Percentiles rank a stretch among this genome's conserved stretches.
Conservation (phyloP, 2,329 filamentous ascomycete species). For the Colletotrichum neosansevieriae region DNA sequence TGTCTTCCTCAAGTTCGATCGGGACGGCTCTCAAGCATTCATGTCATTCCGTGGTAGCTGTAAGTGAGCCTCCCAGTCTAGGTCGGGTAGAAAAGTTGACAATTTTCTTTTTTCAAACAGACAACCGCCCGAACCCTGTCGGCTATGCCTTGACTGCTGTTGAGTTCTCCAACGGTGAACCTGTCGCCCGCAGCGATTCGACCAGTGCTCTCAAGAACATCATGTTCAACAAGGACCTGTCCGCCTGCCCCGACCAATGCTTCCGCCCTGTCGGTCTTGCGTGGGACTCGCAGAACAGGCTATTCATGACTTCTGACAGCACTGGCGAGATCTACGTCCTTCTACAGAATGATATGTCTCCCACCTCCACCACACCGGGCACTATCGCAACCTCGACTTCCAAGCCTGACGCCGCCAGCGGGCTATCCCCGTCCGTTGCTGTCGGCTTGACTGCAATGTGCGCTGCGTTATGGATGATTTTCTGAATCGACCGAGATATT, state of each 20-base stretch:
- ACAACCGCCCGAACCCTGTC: constrained; percentile 56
- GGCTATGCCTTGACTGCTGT: constrained; percentile 61
- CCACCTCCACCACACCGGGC: constrained; percentile 27
- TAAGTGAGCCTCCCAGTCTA: constrained; percentile 49
- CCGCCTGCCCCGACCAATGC: constrained; percentile 66
- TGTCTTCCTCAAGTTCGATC: constrained; percentile 76
- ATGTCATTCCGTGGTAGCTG: constrained; percentile 80
- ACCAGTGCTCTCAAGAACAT: constrained; percentile 63
- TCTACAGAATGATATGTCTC: constrained; percentile 38
- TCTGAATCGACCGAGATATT: neutral
- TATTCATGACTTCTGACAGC: constrained; percentile 73
- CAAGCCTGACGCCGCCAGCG: constrained; percentile 15
- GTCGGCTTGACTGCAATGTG: neutral
- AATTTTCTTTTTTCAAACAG: constrained; percentile 44
- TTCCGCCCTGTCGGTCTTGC: constrained; percentile 73
- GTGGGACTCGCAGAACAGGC: constrained; percentile 61
- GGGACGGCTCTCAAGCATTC: constrained; percentile 69
- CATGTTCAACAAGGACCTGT: constrained; percentile 65
- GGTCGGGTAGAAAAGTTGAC: constrained; percentile 26
- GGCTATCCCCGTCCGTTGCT: neutral
- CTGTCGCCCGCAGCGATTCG: constrained; percentile 55
- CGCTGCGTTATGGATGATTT: neutral
- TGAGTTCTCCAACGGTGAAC: constrained; percentile 57
- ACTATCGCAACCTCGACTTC: constrained; percentile 26
- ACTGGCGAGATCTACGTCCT: constrained; percentile 76